phyloP scores from a whole-genome alignment of 495 filamentous ascomycete genomes.

The Aspergillus sparsus region DNA sequence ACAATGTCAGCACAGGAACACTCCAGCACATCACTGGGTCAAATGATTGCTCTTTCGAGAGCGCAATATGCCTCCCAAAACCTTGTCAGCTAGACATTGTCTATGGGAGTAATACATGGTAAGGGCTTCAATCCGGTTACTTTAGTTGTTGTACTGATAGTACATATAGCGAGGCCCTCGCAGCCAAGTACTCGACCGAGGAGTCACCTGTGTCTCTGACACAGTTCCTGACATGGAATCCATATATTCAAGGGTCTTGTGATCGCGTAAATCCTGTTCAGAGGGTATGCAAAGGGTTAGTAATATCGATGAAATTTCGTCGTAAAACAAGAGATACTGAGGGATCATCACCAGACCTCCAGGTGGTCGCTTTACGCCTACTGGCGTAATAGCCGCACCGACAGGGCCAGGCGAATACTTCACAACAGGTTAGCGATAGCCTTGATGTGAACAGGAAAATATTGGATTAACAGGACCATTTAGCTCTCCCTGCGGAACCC shows the following conservation, averaged over 20 bases:
- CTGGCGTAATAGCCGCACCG: slow-evolving; percentile 1
- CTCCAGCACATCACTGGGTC: neutral
- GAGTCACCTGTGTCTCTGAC: slow-evolving; percentile 6
- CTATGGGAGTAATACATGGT: slow-evolving; percentile 3
- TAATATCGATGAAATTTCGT: neutral
- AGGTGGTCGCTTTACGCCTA: slow-evolving; percentile 5
- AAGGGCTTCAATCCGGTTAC: slow-evolving; percentile 9
- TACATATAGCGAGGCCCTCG: slow-evolving; percentile 5
- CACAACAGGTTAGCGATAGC: slow-evolving; percentile 9
- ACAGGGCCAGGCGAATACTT: slow-evolving; percentile 7
- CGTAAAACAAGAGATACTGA: neutral
- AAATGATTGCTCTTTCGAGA: neutral
- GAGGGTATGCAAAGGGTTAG: slow-evolving; percentile 10
- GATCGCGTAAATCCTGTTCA: neutral
- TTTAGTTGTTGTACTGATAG: neutral
- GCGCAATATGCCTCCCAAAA: slow-evolving; percentile 1
- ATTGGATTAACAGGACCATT: slow-evolving; percentile 2
- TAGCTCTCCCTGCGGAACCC: slow-evolving; percentile 9
- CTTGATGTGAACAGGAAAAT: slow-evolving; percentile 8
- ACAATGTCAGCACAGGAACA: slow-evolving; percentile 12
- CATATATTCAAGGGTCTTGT: slow-evolving; percentile 2
- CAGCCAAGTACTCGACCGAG: slow-evolving; percentile 2
- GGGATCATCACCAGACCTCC: neutral
- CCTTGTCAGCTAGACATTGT: slow-evolving; percentile 8
- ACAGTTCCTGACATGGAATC: slow-evolving; percentile 13